Conservation (phyloP, 345 rosid genomes). For the Pugionium cornutum region DNA sequence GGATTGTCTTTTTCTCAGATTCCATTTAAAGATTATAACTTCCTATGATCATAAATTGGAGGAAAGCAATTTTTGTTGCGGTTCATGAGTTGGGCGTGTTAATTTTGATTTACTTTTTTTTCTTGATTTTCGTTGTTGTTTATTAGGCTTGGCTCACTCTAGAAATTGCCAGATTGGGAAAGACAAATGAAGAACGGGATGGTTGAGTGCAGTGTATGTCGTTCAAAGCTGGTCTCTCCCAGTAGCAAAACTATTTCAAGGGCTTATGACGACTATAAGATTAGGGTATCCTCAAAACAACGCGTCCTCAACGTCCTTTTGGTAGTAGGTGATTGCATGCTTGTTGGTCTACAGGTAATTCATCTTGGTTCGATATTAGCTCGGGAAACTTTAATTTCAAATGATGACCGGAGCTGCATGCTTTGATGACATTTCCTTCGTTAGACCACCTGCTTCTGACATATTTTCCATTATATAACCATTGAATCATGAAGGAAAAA, state of each 20-base stretch:
- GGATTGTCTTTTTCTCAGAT: neutral
- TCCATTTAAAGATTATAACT: slow-evolving; percentile 23
- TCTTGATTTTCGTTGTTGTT: slow-evolving; percentile 14
- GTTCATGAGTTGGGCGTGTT: neutral
- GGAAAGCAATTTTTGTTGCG: too few relatives aligned
- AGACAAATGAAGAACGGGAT: slow-evolving; percentile 64
- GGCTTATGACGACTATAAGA: slow-evolving; percentile 60
- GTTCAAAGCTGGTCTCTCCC: slow-evolving; percentile 51
- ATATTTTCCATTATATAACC: neutral
- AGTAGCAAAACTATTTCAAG: slow-evolving; percentile 45
- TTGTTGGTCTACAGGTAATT: slow-evolving; percentile 62
- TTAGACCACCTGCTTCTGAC: neutral
- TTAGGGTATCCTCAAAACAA: slow-evolving; percentile 50
- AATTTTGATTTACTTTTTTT: neutral
- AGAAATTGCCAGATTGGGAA: slow-evolving; percentile 3
- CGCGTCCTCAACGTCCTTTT: slow-evolving; percentile 55
- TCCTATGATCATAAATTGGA: neutral
- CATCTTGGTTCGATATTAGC: neutral
- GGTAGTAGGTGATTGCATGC: slow-evolving; percentile 67
- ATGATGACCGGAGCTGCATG: neutral
- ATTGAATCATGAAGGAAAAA: neutral
- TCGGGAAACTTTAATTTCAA: too few relatives aligned
- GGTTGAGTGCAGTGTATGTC: slow-evolving; percentile 92
- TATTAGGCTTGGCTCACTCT: slow-evolving; percentile 30
- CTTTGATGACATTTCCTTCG: neutral